Evolutionary conservation across 495 filamentous ascomycete genomes (phyloP).

Genomic region (Penicillium waksmanii): DNA sequence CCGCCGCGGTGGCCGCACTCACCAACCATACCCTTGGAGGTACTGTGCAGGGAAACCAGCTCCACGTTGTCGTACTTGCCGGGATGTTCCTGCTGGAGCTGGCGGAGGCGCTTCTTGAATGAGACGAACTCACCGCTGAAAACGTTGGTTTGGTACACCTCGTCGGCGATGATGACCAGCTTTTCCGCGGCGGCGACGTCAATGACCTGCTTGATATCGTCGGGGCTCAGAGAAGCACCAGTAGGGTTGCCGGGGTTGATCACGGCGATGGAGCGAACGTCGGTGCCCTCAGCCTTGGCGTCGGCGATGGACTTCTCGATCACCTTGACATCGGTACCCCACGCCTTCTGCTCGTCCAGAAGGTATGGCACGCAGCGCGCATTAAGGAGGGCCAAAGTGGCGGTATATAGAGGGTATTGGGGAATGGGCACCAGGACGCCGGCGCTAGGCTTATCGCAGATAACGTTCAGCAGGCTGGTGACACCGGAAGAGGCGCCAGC

Average conservation of each 20-base stretch:
- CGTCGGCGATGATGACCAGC: conserved; percentile 89
- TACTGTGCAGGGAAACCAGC: conserved; percentile 81
- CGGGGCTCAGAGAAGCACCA: conserved; percentile 76
- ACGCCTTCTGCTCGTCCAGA: conserved; percentile 80
- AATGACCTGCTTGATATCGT: conserved; percentile 80
- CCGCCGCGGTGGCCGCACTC: conserved; percentile 97
- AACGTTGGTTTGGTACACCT: conserved; percentile 99
- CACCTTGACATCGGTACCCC: conserved; percentile 82
- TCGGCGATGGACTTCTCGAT: conserved; percentile 71
- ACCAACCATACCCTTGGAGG: conserved; percentile 97
- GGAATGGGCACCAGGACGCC: conserved; percentile 95
- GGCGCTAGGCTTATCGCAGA: conserved; percentile 76
- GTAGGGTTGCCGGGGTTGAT: conserved; percentile 99
- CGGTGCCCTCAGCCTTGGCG: conserved; percentile 73
- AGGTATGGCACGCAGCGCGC: conserved; percentile 90
- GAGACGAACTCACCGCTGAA: conserved; percentile 91
- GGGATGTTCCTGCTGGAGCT: conserved; percentile 74
- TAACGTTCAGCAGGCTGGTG: conserved; percentile 86
- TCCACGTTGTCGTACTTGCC: conserved; percentile 83
- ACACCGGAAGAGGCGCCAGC: conserved; percentile 93
- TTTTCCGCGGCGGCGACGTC: conserved; percentile 83
- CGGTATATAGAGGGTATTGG: conserved; percentile 97
- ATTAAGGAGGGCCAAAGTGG: conserved; percentile 83
- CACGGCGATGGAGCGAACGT: conserved; percentile 89
- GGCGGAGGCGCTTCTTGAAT: conserved; percentile 88